Base-by-base conservation (phyloP, 306 rosid species). In the Pyrus communis region DNA sequence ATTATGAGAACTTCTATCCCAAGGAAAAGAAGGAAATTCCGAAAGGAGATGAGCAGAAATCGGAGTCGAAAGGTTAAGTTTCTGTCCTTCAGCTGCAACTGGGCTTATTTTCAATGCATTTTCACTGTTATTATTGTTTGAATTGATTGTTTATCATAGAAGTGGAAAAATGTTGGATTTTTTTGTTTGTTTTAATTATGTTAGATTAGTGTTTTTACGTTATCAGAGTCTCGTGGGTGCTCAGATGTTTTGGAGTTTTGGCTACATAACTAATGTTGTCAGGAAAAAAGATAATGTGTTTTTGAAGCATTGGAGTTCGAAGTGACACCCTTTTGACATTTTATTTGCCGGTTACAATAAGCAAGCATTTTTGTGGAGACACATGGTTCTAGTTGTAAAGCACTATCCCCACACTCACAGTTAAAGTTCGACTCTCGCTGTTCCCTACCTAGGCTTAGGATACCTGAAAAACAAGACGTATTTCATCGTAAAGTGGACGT, bases 1-100 rank as follows among this genome's bases (percentile, higher is more conserved):
- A 89, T 77, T 92, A 86, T 84, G 96, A 95, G 86, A 95, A 95
- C 84, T 95, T 81, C 57, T 88, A 85, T 74, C 98, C 98, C 15
- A 92, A 95, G 83, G 92, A 82, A 55, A 92, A 95, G 92, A 92
- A 95, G 85, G 98, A 90, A 69, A 61, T 65, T 71, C 96, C 97
- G 0, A 92, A 95, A 77, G 97, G 93, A 43, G 23, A 86, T 9
- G 97, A 78, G 25, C 88, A 86, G 83, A 92, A 92, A 45, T 71
- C 91, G 1, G 92, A 89, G 74, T 95, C 98, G 30, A 90, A 92
- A 92, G 97, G 97, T 94, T 38, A 12, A 11, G n/a, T 30, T 13
- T 72, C 14, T 8, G 3, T 3, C 59, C 10, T 40, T 25, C 21
- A 60, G 70, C 70, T 80, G 58, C 25, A 54, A 12, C 5, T 3